phyloP scores from a whole-genome alignment of 1,284 basidiomycete species.

The Ganoderma lucidum region DNA sequence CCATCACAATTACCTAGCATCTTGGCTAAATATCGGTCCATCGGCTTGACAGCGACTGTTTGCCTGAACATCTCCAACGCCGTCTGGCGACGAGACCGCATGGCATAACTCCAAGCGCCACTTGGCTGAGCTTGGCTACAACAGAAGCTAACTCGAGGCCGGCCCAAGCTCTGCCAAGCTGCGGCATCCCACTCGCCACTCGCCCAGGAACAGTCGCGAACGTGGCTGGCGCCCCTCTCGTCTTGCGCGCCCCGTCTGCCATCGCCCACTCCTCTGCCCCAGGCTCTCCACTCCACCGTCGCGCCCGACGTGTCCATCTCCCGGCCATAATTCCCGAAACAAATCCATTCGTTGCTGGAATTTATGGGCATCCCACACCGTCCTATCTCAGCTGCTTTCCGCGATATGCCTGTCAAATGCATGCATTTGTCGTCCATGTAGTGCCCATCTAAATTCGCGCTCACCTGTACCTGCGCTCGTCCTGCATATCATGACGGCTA shows the following conservation, averaged over 20 bases:
- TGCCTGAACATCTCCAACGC: not conserved
- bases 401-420: not conserved
- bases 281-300: not conserved
- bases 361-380: not conserved
- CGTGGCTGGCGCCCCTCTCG: not conserved
- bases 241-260: not conserved
- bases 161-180: not conserved
- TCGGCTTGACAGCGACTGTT: not conserved
- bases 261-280: not conserved
- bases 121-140: too few species aligned
- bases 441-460: not conserved
- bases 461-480: conserved; percentile 4
- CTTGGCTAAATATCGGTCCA: not conserved
- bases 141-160: too few species aligned
- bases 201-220: not conserved
- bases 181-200: not conserved
- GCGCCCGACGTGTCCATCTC: not conserved
- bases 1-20: not conserved
- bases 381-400: not conserved
- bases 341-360: too few species aligned
- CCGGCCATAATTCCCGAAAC: too few species aligned
- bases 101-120: not conserved
- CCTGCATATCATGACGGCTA: not conserved
- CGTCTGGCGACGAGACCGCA: not conserved
- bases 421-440: not conserved